Percentiles rank a stretch among this genome's conserved stretches.
Conservation (phyloP, 352 stramenopile species). For the Bremia lactucae region DNA sequence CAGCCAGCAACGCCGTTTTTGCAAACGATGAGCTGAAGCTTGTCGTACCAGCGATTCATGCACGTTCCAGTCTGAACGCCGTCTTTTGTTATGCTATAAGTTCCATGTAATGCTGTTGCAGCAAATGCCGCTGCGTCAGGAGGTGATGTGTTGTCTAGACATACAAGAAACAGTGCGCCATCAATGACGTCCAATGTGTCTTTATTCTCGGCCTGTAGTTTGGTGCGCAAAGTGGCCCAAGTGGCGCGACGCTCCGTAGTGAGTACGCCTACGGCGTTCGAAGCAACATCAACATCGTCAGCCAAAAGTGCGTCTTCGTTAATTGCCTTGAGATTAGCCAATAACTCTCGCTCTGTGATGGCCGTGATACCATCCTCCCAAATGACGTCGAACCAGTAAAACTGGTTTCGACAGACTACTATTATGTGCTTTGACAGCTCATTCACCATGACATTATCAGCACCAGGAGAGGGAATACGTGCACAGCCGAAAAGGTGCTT, state of each 20-base stretch:
- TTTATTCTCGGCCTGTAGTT: constrained; percentile 65
- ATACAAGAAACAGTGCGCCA: constrained; percentile 90
- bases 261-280: constrained; percentile 82
- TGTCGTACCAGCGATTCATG: constrained; percentile 97
- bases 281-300: constrained; percentile 41
- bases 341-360: constrained; percentile 86
- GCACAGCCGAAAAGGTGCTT: constrained; percentile 84
- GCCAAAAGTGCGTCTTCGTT: constrained; percentile 66
- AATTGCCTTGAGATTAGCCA: constrained; percentile 88
- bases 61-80: constrained; percentile 84
- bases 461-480: constrained; percentile 63
- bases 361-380: constrained; percentile 78
- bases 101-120: constrained; percentile 87
- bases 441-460: constrained; percentile 77
- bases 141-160: constrained; percentile 88
- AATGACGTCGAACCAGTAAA: constrained; percentile 93
- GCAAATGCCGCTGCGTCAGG: constrained; percentile 63
- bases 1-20: constrained; percentile 89
- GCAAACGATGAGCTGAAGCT: constrained; percentile 93
- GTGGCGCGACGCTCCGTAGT: constrained; percentile 85
- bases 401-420: constrained; percentile 88
- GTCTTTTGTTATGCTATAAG: constrained; percentile 72
- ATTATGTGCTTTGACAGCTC: constrained; percentile 86
- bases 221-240: constrained; percentile 83
- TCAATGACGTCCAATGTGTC: constrained; percentile 86